Conservation (phyloP, 805 yeast genomes). For the Candida golubevii region DNA sequence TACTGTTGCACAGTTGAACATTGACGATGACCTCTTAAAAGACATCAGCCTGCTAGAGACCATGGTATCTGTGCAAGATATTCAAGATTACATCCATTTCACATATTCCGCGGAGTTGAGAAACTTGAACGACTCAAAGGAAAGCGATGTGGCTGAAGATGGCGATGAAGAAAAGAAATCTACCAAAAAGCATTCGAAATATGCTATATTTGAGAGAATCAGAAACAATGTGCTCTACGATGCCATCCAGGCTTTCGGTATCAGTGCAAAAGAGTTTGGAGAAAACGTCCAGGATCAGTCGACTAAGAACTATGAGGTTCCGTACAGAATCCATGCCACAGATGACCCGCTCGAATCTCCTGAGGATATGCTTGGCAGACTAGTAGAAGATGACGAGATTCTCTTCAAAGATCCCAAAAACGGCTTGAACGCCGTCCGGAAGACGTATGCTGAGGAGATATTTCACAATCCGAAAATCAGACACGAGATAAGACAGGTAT, state of each 20-base stretch:
- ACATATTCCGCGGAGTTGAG: constrained; percentile 57
- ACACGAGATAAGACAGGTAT: constrained; percentile 60
- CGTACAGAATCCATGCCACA: constrained; percentile 61
- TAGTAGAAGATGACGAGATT: constrained; percentile 43
- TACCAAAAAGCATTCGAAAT: constrained; percentile 55
- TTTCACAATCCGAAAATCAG: constrained; percentile 78
- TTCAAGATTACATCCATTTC: constrained; percentile 78
- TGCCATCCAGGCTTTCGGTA: constrained; percentile 68
- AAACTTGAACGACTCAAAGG: constrained; percentile 31
- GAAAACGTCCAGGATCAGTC: constrained; percentile 69
- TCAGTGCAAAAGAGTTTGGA: constrained; percentile 75
- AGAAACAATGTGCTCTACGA: constrained; percentile 59
- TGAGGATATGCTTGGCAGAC: constrained; percentile 48
- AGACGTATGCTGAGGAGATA: constrained; percentile 73
- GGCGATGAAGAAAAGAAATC: constrained; percentile 19
- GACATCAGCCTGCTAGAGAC: constrained; percentile 53
- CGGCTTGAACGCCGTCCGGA: constrained; percentile 70
- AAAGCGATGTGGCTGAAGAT: constrained; percentile 21
- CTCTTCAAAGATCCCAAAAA: constrained; percentile 53
- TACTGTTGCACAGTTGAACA: constrained; percentile 49
- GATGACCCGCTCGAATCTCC: constrained; percentile 65
- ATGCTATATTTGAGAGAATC: constrained; percentile 60
- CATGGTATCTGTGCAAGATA: constrained; percentile 80
- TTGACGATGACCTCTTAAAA: constrained; percentile 54
- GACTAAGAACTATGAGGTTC: constrained; percentile 40